Conservation (phyloP, 345 rosid genomes). For the Syzygium oleosum region DNA sequence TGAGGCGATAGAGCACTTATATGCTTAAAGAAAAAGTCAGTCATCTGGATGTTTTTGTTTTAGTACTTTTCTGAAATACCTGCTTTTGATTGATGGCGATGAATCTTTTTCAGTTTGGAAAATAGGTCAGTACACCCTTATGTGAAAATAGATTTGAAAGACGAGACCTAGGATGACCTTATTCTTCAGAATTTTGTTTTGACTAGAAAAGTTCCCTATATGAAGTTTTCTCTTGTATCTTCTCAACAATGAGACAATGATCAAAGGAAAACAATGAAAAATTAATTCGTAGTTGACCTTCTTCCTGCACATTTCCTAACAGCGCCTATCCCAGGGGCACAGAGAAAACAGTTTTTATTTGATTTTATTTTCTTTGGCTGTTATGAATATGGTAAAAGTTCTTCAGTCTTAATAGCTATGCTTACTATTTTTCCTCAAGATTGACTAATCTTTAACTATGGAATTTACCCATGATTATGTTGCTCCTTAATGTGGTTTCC, state of each 20-base stretch:
- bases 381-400: background rate
- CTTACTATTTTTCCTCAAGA: background rate
- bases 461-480: background rate
- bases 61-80: background rate
- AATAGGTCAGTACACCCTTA: background rate
- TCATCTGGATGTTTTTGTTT: background rate
- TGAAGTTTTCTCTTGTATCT: background rate
- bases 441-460: background rate
- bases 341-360: background rate
- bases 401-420: background rate
- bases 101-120: background rate
- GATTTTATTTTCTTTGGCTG: background rate
- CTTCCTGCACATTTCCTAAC: background rate
- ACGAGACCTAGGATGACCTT: background rate
- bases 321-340: background rate
- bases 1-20: background rate
- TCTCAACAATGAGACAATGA: background rate
- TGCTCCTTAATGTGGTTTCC: background rate
- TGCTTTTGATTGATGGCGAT: background rate
- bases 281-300: background rate
- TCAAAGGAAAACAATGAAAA: background rate
- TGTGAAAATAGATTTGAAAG: background rate
- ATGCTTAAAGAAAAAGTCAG: background rate
- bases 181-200: background rate
- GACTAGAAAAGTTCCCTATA: background rate